A percentile compares a stretch with the other conserved stretches of the same genome.
Conservation (phyloP, 768 basidiomycete genomes). For the Leccinum pellstonianum region DNA sequence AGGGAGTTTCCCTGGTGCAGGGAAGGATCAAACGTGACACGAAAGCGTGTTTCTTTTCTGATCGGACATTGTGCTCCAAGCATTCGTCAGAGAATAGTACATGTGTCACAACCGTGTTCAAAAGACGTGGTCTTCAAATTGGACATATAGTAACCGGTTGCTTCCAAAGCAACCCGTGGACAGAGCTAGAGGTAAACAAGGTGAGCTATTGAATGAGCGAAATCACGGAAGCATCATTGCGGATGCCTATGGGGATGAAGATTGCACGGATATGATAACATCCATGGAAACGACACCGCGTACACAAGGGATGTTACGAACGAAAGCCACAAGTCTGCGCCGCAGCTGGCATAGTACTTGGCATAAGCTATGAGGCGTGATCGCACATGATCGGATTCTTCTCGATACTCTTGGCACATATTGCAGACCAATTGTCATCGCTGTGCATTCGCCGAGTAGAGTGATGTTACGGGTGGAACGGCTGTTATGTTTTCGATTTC, state of each 20-base stretch:
- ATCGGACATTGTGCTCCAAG: not conserved
- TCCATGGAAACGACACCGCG: not conserved
- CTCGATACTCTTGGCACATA: not conserved
- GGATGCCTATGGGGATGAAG: not conserved
- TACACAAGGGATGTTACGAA: not conserved
- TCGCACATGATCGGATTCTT: not conserved
- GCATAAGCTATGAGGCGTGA: not conserved
- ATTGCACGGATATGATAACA: not conserved
- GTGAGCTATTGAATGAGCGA: not conserved
- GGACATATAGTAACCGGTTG: not conserved
- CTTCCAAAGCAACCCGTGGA: not conserved
- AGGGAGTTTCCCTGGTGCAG: not conserved
- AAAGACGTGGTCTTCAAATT: not conserved
- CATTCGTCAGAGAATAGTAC: not conserved
- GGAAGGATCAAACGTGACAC: not conserved
- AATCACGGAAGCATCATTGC: not conserved
- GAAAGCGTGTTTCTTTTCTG: not conserved
- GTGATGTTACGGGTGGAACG: not conserved
- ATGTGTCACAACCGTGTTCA: not conserved
- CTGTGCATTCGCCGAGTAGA: not conserved
- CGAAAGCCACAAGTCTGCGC: not conserved
- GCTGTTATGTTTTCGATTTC: slow-evolving; percentile 60
- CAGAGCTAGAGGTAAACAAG: not conserved
- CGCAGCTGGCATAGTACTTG: not conserved
- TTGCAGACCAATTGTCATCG: not conserved